Evolutionary conservation across 768 basidiomycete genomes (phyloP).

Genomic region (Rossbeevera mucosa): DNA sequence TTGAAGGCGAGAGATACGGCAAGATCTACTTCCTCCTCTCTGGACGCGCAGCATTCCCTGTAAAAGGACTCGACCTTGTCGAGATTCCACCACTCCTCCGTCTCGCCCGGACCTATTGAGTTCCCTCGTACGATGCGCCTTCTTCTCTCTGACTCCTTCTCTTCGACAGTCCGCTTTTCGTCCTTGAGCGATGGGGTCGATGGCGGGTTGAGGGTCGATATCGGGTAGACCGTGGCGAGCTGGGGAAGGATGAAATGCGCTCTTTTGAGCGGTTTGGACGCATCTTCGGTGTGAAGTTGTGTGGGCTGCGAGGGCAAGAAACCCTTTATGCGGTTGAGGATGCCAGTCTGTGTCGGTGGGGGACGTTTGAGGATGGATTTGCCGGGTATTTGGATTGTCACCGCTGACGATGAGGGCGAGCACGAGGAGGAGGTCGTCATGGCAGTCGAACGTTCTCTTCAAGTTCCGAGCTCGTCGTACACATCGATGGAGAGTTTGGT

Average conservation of each 20-base stretch:
- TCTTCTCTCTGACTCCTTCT: slow-evolving; percentile 65
- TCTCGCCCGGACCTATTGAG: slow-evolving; percentile 30
- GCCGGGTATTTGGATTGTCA: slow-evolving; percentile 73
- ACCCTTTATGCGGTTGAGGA: slow-evolving; percentile 67
- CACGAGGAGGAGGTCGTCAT: slow-evolving; percentile 39
- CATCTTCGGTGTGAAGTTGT: slow-evolving; percentile 33
- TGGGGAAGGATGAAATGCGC: slow-evolving; percentile 91
- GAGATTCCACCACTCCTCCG: slow-evolving; percentile 71
- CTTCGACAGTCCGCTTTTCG: slow-evolving; percentile 77
- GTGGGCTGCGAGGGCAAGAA: slow-evolving; percentile 60
- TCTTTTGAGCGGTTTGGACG: slow-evolving; percentile 65
- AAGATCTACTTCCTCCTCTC: slow-evolving; percentile 62
- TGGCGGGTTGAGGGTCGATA: slow-evolving; percentile 80
- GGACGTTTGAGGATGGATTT: slow-evolving; percentile 80
- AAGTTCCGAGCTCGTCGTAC: too few species aligned
- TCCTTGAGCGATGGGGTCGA: slow-evolving; percentile 73
- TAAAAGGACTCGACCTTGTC: slow-evolving; percentile 54
- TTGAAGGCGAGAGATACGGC: slow-evolving; percentile 67
- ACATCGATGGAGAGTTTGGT: too few species aligned
- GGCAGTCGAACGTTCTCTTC: neutral
- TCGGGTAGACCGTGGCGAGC: slow-evolving; percentile 86
- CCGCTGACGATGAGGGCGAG: slow-evolving; percentile 74
- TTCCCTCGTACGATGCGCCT: slow-evolving; percentile 61
- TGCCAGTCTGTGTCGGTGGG: slow-evolving; percentile 59
- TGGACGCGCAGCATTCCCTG: slow-evolving; percentile 74